These are phyloP conservation scores for Grammothele lineata DNA, from an alignment of 768 basidiomycete species.

Conservation along the genomic window DNA sequence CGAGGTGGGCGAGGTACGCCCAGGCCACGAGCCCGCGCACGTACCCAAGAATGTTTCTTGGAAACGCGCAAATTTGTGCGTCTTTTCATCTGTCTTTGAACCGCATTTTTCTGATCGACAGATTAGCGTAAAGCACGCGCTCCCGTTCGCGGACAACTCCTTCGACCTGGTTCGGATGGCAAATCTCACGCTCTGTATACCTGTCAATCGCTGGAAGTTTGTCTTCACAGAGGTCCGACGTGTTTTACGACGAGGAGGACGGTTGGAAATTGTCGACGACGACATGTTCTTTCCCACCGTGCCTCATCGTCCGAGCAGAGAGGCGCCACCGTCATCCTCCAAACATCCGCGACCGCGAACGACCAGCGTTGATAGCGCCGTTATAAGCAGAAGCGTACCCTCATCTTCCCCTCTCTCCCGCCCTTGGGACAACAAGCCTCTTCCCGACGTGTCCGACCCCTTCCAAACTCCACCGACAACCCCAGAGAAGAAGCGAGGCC, in stretches of 20 bases:
- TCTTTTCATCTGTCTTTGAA: constrained; percentile 10
- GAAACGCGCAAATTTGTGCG: constrained; percentile 67
- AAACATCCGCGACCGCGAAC: constrained; percentile 1
- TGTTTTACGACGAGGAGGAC: constrained; percentile 55
- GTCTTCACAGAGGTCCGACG: constrained; percentile 60
- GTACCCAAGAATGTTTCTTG: constrained; percentile 43
- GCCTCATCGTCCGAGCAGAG: constrained; percentile 11
- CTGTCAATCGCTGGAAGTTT: constrained; percentile 52
- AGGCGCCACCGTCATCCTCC: constrained; percentile 1
- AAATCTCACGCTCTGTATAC: constrained; percentile 59
- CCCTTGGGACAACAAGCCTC: neutral
- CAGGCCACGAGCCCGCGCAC: constrained; percentile 8
- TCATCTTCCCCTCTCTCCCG: neutral
- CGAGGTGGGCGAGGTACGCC: constrained; percentile 9
- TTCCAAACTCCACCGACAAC: neutral
- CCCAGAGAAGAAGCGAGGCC: constrained; percentile 1
- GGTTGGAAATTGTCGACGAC: constrained; percentile 74
- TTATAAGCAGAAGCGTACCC: neutral
- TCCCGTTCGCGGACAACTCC: constrained; percentile 58
- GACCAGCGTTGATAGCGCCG: neutral
- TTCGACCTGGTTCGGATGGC: constrained; percentile 78
- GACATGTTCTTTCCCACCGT: constrained; percentile 60
- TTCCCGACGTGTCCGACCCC: neutral
- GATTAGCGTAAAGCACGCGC: constrained; percentile 44
- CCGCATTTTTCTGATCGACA: constrained; percentile 1